Base-by-base conservation (phyloP, 331 rosid species). In the Rhamnella rubrinervis region DNA sequence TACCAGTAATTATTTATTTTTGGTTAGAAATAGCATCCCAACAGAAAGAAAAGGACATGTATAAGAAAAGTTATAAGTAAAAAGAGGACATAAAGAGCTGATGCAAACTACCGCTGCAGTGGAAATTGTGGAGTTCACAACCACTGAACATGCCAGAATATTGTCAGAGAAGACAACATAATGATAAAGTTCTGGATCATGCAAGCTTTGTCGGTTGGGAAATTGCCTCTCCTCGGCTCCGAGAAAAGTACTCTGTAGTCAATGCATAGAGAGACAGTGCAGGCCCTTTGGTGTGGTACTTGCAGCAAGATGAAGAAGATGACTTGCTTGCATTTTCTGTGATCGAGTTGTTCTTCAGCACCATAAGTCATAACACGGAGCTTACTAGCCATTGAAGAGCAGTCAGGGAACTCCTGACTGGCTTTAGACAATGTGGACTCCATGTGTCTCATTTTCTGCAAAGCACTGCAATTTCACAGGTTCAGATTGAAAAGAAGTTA, bases 101-200 rank as follows among this genome's bases (percentile, higher is more conserved):
- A 63, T 12, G 39, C 3, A 65, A 44, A 59, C 78, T 92, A 92
- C 99, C 99, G 55, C 80, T 78, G 97, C 86, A 66, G 74, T 47
- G 63, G 89, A 86, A 68, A 89, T 77, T 31, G 99, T 89, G 76
- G 99, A 95, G 67, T 86, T 95, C 65, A 95, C 96, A 72, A 95
- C 96, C 68, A 92, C 99, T 20, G 92, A 89, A 85, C 87, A 85
- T 23, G 91, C 97, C 76, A 95, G 84, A 88, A 95, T 75, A 82
- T 92, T 95, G 86, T 95, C 97, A 17, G 99, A 92, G 91, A 95
- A 95, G 71, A 95, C 87, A 74, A 82, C 96, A 88, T 86, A 95
- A 82, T 95, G 99, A 81, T 88, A 39, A 63, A 89, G 86, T 59
- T 80, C 56, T 15, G 85, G 73, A 73, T 92, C 90, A 68, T 85